Percentiles rank a stretch among this genome's conserved stretches.
These are phyloP conservation scores for Austropuccinia psidii DNA, from an alignment of 1,284 basidiomycete species.

Conservation along the genomic window DNA sequence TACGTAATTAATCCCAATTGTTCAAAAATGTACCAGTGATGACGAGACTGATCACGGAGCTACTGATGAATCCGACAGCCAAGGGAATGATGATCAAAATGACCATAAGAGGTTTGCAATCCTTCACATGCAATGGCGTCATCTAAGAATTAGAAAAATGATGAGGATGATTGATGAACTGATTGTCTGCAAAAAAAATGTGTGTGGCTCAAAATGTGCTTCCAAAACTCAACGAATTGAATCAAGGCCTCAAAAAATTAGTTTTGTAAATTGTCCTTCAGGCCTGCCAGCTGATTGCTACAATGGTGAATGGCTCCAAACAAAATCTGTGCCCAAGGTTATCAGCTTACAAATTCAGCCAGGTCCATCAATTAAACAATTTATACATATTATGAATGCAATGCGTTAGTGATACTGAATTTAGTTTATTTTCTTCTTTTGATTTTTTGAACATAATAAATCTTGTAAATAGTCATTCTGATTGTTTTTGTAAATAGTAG, in stretches of 20 bases:
- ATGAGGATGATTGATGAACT: neutral
- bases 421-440: no score
- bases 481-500: no score
- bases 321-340: no score
- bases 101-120: neutral
- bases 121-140: neutral
- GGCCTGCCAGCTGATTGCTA: neutral
- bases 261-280: neutral
- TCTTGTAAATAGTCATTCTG: no score
- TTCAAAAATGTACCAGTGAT: slow-evolving; percentile 13
- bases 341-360: no score
- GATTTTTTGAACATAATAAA: no score
- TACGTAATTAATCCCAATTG: neutral
- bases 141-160: neutral
- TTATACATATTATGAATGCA: no score
- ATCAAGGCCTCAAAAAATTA: neutral
- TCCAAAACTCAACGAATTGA: neutral
- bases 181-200: neutral
- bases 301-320: neutral
- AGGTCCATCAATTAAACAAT: no score
- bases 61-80: neutral
- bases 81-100: neutral
- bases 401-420: no score
- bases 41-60: neutral
- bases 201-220: neutral